Conservation (phyloP, 176 grass and related monocot genomes). For the Miscanthus lutarioriparius region DNA sequence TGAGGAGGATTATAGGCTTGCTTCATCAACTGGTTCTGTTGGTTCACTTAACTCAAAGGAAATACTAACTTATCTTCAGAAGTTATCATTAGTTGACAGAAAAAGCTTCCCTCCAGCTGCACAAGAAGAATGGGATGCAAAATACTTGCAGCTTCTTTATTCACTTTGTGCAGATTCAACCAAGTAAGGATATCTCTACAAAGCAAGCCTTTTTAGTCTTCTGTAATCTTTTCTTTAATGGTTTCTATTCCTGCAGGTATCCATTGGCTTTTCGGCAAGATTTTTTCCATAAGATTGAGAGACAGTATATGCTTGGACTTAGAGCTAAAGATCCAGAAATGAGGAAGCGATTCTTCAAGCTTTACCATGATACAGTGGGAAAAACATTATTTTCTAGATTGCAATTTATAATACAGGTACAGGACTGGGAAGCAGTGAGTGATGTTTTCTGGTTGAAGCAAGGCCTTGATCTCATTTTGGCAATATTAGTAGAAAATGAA, state of each 20-base stretch:
- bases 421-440: slow-evolving; percentile 97
- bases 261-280: slow-evolving; percentile 71
- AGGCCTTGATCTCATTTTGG: slow-evolving; percentile 95
- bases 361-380: slow-evolving; percentile 81
- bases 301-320: slow-evolving; percentile 89
- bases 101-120: slow-evolving; percentile 65
- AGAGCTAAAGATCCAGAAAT: slow-evolving; percentile 93
- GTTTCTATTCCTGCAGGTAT: slow-evolving; percentile 63
- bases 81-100: slow-evolving; percentile 88
- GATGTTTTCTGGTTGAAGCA: slow-evolving; percentile 99
- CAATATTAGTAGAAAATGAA: slow-evolving; percentile 91
- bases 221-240: slow-evolving; percentile 27
- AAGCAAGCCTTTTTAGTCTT: slow-evolving; percentile 17
- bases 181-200: slow-evolving; percentile 66
- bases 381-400: slow-evolving; percentile 85
- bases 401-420: slow-evolving; percentile 94
- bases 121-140: slow-evolving; percentile 93
- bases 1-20: slow-evolving; percentile 68
- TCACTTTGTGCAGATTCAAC: slow-evolving; percentile 82
- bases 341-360: slow-evolving; percentile 82
- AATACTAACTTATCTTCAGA: slow-evolving; percentile 92
- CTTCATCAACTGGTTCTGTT: slow-evolving; percentile 59
- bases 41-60: slow-evolving; percentile 72
- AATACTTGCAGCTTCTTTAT: slow-evolving; percentile 91
- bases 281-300: slow-evolving; percentile 91